Conservation (phyloP, 1,284 basidiomycete species). For the Inonotus hispidus region DNA sequence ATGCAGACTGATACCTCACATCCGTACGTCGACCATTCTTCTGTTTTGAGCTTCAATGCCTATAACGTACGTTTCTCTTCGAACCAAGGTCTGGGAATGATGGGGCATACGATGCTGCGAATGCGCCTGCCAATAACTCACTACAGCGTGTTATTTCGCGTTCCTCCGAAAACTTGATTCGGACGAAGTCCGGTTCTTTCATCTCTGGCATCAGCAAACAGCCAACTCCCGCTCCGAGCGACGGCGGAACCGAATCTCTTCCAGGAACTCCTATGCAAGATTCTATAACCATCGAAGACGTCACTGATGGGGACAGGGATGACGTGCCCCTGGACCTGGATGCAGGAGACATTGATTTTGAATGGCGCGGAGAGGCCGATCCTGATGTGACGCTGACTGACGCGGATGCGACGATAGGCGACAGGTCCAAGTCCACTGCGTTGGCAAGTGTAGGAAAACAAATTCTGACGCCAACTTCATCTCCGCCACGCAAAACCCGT, state of each 20-base stretch:
- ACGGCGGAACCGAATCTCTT: not conserved
- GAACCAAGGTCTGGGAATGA: not conserved
- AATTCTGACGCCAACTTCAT: not conserved
- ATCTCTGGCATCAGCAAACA: slow-evolving; percentile 43
- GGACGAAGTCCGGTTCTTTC: slow-evolving; percentile 39
- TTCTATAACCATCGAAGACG: not conserved
- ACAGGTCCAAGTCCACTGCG: not conserved
- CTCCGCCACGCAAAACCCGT: not conserved
- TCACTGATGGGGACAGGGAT: too few relatives aligned
- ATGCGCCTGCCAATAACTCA: too few relatives aligned
- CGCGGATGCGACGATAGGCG: not conserved
- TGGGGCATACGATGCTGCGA: not conserved
- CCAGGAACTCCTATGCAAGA: slow-evolving; percentile 2
- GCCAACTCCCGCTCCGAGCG: slow-evolving; percentile 44
- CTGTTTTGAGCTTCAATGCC: too few relatives aligned
- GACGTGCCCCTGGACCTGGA: too few relatives aligned
- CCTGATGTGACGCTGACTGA: not conserved
- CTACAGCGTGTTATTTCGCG: not conserved
- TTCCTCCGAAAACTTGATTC: slow-evolving; percentile 25
- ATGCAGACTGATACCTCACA: too few relatives aligned
- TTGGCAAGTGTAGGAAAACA: not conserved
- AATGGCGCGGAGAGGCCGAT: not conserved
- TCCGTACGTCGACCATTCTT: too few relatives aligned
- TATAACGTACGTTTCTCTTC: too few relatives aligned
- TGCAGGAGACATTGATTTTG: not conserved